phyloP scores from a whole-genome alignment of 306 rosid genomes.

The Cicer cuneatum region DNA sequence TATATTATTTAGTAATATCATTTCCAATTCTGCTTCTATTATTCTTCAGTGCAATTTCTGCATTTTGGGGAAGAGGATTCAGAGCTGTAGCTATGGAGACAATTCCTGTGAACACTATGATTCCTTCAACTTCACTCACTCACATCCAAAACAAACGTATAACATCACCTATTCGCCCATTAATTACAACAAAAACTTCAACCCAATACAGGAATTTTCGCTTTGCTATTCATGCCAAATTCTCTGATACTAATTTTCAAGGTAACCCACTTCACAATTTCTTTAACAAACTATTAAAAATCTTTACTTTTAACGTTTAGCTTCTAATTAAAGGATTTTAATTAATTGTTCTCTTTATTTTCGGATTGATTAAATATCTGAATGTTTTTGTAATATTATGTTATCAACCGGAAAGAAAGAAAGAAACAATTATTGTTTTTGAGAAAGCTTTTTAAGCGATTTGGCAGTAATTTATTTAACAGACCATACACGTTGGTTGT shows the following conservation, averaged over 20 bases:
- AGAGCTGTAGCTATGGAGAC: conserved; percentile 53
- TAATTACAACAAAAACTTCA: conserved; percentile 24
- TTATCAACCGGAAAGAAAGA: background rate
- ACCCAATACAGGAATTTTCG: conserved; percentile 34
- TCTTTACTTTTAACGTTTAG: background rate
- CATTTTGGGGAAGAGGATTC: background rate
- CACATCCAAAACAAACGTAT: conserved; percentile 17
- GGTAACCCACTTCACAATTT: conserved; percentile 47
- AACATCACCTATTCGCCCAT: conserved; percentile 10
- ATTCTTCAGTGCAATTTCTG: background rate
- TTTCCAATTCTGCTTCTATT: background rate
- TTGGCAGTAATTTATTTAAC: background rate
- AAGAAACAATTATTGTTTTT: background rate
- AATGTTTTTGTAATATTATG: conserved; percentile 5
- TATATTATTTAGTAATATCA: accelerated
- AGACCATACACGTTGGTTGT: background rate
- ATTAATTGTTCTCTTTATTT: background rate
- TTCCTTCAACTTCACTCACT: conserved; percentile 48
- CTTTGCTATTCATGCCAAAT: conserved; percentile 50
- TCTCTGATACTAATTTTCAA: conserved; percentile 55
- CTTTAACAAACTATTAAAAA: background rate
- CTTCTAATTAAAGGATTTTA: background rate
- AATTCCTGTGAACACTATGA: conserved; percentile 45
- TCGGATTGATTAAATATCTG: conserved; percentile 4
- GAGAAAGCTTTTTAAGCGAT: background rate